phyloP scores from a whole-genome alignment of 2,329 filamentous ascomycete genomes.

The Trichoderma arundinaceum region DNA sequence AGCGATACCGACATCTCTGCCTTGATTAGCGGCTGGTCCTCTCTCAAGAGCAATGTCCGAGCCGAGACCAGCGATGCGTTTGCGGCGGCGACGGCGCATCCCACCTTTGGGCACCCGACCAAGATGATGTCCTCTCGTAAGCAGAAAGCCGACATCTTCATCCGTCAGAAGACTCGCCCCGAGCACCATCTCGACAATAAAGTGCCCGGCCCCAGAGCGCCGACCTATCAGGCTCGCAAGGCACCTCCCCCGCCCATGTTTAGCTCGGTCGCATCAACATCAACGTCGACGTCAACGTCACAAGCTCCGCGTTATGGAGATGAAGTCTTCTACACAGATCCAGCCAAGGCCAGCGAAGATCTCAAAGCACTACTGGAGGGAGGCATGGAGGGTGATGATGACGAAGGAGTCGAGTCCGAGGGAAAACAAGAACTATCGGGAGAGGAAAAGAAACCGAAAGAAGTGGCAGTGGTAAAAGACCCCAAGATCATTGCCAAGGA shows the following conservation, averaged over 20 bases:
- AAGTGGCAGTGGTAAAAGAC: conserved; percentile 34
- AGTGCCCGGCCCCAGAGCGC: conserved; percentile 54
- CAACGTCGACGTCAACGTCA: conserved; percentile 26
- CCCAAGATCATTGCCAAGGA: conserved; percentile 49
- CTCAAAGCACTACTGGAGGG: conserved; percentile 83
- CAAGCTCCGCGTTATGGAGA: conserved; percentile 43
- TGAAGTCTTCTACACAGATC: conserved; percentile 69
- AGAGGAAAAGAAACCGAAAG: conserved; percentile 36
- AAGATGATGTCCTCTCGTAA: conserved; percentile 58
- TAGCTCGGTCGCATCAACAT: conserved; percentile 46
- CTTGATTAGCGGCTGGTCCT: conserved; percentile 41
- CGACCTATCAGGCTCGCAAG: conserved; percentile 55
- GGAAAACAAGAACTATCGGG: conserved; percentile 20
- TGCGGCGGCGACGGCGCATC: conserved; percentile 35
- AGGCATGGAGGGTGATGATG: conserved; percentile 75
- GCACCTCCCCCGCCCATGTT: conserved; percentile 55
- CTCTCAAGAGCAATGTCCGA: conserved; percentile 38
- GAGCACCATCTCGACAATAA: conserved; percentile 62
- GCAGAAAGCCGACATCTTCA: conserved; percentile 62
- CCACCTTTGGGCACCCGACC: conserved; percentile 48
- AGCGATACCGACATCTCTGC: conserved; percentile 45
- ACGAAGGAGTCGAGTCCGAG: conserved; percentile 48
- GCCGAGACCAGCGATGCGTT: conserved; percentile 32
- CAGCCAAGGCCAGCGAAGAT: conserved; percentile 73
- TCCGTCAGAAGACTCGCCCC: conserved; percentile 59